Conservation (phyloP, 208 protist genomes). For the Naegleria fowleri region DNA sequence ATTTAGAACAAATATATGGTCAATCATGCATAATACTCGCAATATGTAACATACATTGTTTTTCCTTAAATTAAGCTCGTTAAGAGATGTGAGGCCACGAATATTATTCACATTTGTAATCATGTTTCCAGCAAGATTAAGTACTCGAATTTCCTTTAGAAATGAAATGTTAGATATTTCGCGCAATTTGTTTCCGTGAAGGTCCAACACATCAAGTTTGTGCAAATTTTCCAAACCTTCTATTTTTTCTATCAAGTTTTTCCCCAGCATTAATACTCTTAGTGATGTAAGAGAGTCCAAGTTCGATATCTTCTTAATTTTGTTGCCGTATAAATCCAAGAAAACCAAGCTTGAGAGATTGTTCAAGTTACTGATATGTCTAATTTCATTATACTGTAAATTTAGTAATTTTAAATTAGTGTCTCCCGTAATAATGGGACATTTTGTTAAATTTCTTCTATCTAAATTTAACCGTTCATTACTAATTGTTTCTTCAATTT, state of each 20-base stretch:
- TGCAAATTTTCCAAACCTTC: neutral
- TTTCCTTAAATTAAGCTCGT: neutral
- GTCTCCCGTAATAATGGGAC: neutral
- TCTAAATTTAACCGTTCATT: neutral
- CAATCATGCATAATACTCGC: too few species aligned
- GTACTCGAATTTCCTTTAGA: neutral
- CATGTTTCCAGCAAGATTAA: neutral
- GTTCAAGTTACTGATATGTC: neutral
- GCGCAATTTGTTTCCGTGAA: neutral
- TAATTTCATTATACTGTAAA: neutral
- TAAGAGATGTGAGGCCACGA: neutral
- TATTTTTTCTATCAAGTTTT: neutral
- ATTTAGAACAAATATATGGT: too few species aligned
- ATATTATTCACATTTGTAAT: neutral
- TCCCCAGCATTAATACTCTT: neutral
- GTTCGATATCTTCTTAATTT: neutral
- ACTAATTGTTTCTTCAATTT: neutral
- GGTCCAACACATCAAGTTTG: neutral
- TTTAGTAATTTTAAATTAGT: neutral
- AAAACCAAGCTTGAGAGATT: neutral
- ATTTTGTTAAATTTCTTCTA: conserved; percentile 8
- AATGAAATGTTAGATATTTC: neutral
- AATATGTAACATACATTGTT: neutral
- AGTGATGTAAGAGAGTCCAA: neutral
- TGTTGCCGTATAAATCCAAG: neutral